Evolutionary conservation across 1,284 basidiomycete species (phyloP).

Genomic region (Pisolithus thermaeus): DNA sequence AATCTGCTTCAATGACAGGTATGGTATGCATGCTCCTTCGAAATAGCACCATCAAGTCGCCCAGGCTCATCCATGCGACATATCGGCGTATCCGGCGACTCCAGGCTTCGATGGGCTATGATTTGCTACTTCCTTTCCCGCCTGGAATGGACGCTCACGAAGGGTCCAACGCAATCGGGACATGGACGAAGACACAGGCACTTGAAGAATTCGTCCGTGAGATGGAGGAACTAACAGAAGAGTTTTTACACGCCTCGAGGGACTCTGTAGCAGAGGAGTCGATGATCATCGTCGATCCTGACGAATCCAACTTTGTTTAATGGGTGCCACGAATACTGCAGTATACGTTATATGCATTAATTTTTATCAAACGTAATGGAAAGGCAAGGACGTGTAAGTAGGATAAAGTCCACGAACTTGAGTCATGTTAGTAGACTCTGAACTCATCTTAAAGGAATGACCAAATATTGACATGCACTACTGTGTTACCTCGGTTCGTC

Average conservation of each 20-base stretch:
- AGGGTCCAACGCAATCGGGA: conserved; percentile 22
- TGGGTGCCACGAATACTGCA: not conserved
- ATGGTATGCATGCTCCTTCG: conserved; percentile 27
- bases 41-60: conserved; percentile 41
- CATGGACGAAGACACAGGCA: conserved; percentile 53
- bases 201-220: conserved; percentile 48
- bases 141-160: conserved; percentile 18
- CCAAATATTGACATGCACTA: not conserved
- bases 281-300: conserved; percentile 6
- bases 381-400: no score
- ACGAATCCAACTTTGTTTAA: not conserved
- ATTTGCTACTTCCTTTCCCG: conserved; percentile 44
- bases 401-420: no score
- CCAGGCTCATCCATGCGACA: conserved; percentile 45
- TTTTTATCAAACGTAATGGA: no score
- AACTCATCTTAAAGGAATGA: no score
- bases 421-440: no score
- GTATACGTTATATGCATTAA: no score
- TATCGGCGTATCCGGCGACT: conserved; percentile 56
- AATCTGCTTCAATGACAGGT: conserved; percentile 33
- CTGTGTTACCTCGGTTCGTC: not conserved
- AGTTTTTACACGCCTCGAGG: conserved; percentile 43
- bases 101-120: conserved; percentile 59
- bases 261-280: conserved; percentile 17
- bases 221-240: conserved; percentile 49